Evolutionary conservation across 2,329 filamentous ascomycete species (phyloP).

Genomic region (Hypoxylon rubiginosum): DNA sequence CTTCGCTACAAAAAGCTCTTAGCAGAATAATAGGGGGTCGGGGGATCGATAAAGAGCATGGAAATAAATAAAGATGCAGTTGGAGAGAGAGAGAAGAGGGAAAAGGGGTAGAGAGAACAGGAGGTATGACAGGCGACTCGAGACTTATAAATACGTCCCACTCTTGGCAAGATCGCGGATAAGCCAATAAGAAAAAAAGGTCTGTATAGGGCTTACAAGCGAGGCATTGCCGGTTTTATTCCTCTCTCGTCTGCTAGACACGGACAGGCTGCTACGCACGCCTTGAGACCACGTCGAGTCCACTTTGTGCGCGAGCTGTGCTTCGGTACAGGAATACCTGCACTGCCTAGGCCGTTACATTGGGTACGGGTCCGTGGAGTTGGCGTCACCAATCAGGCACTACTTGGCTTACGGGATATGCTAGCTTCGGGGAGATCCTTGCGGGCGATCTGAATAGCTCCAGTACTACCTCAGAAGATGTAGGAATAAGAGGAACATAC

Average conservation of each 20-base stretch:
- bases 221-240: conserved; percentile 2
- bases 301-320: conserved; percentile 11
- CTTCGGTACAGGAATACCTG: neutral
- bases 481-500: no score
- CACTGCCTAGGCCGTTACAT: neutral
- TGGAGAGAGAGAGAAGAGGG: conserved; percentile 12
- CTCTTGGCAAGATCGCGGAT: conserved; percentile 9
- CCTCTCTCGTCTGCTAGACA: conserved; percentile 1
- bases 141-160: conserved; percentile 24
- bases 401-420: neutral
- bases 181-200: conserved; percentile 3
- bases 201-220: conserved; percentile 8
- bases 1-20: neutral
- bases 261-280: conserved; percentile 4
- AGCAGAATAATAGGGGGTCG: neutral
- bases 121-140: conserved; percentile 2
- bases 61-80: conserved; percentile 12
- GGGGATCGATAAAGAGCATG: neutral
- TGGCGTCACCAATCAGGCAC: conserved; percentile 13
- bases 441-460: neutral
- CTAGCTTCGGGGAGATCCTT: conserved; percentile 4
- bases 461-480: no score
- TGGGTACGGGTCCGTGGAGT: neutral
- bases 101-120: conserved; percentile 18
- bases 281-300: conserved; percentile 4